phyloP scores from a whole-genome alignment of 148 eudicot species.

The Vaccinium darrowii region DNA sequence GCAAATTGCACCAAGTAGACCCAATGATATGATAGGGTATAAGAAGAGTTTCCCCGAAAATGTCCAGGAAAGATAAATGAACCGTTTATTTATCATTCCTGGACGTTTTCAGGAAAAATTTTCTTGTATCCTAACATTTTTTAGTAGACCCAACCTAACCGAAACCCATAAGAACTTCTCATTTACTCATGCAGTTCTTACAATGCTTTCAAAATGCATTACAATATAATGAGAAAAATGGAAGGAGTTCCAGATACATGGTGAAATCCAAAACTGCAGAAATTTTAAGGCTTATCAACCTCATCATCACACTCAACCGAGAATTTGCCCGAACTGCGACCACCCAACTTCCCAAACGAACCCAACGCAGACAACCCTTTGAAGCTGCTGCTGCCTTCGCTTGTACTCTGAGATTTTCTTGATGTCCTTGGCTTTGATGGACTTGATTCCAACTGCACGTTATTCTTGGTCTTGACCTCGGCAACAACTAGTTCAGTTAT shows the following conservation, averaged over 20 bases:
- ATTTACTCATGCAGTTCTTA: background rate
- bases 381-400: slow-evolving; percentile 24
- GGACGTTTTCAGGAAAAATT: no score
- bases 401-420: slow-evolving; percentile 18
- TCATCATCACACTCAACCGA: slow-evolving; percentile 26
- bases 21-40: no score
- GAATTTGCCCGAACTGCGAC: slow-evolving; percentile 22
- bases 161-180: slow-evolving; percentile 3
- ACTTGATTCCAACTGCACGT: slow-evolving; percentile 18
- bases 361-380: slow-evolving; percentile 28
- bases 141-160: no score
- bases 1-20: background rate
- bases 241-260: background rate
- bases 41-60: no score
- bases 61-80: no score
- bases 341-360: slow-evolving; percentile 34
- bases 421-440: slow-evolving; percentile 29
- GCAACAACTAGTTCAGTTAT: slow-evolving; percentile 30
- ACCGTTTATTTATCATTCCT: no score
- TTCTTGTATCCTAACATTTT: no score
- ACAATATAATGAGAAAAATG: background rate
- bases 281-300: slow-evolving; percentile 16
- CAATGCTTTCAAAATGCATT: background rate
- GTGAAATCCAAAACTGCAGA: background rate
- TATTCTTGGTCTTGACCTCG: slow-evolving; percentile 7